phyloP scores from a whole-genome alignment of 2,329 filamentous ascomycete genomes.

The Cercospora zeina region DNA sequence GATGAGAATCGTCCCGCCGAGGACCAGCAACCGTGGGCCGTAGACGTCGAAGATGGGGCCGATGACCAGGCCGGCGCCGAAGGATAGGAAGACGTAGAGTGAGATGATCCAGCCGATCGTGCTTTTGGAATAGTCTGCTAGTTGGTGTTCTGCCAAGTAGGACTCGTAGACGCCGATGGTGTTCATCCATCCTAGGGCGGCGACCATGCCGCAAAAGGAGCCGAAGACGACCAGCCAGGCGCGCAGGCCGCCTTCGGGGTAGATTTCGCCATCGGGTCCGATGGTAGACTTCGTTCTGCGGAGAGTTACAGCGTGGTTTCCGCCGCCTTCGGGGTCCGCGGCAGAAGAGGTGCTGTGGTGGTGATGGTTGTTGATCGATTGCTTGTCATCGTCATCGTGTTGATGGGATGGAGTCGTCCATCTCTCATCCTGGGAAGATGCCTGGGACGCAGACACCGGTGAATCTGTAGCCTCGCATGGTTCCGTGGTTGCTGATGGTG shows the following conservation, averaged over 20 bases:
- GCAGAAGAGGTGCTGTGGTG: not conserved
- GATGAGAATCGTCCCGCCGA: conserved; percentile 63
- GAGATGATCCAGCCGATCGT: conserved; percentile 36
- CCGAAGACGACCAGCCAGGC: conserved; percentile 85
- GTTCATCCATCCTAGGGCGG: conserved; percentile 54
- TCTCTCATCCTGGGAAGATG: conserved; percentile 19
- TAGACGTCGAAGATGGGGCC: conserved; percentile 36
- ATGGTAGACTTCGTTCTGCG: conserved; percentile 24
- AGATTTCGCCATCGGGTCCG: conserved; percentile 25
- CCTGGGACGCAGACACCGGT: conserved; percentile 28
- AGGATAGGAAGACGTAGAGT: conserved; percentile 35
- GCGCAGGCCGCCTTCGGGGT: conserved; percentile 72
- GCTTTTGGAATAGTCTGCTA: conserved; percentile 27
- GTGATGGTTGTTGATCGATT: not conserved
- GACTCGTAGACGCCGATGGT: conserved; percentile 44
- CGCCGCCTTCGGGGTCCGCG: conserved; percentile 11
- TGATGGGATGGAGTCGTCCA: conserved; percentile 1
- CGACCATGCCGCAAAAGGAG: conserved; percentile 52
- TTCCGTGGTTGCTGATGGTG: conserved; percentile 17
- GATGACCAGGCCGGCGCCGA: conserved; percentile 34
- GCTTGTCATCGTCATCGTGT: conserved; percentile 11
- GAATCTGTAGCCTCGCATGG: conserved; percentile 27
- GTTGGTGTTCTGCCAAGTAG: conserved; percentile 32
- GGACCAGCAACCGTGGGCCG: conserved; percentile 59
- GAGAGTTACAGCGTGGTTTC: conserved; percentile 10